Percentiles rank a stretch among this genome's conserved stretches.
These are phyloP conservation scores for Mycena leptocephala DNA, from an alignment of 768 basidiomycete species.

Conservation along the genomic window DNA sequence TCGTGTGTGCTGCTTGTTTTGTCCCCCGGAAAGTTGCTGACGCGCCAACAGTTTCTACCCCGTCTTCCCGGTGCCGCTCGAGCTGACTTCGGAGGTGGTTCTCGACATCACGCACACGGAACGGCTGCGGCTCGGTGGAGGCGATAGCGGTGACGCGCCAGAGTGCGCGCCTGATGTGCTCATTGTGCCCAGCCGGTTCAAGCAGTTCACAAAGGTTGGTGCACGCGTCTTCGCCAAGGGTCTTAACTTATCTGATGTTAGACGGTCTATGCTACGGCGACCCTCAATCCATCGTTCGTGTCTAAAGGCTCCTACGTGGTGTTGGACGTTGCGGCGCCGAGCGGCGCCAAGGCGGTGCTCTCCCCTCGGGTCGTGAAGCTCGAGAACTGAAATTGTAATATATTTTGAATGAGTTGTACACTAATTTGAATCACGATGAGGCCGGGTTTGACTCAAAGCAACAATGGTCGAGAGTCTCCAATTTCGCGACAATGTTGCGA, in stretches of 20 bases:
- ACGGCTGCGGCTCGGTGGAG: conserved; percentile 52
- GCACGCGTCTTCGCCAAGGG: background rate
- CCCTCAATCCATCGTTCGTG: conserved; percentile 91
- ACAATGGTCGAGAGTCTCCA: no score
- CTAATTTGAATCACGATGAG: no score
- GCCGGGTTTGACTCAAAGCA: no score
- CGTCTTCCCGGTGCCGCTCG: conserved; percentile 88
- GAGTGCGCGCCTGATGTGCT: conserved; percentile 85
- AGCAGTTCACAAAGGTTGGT: conserved; percentile 90
- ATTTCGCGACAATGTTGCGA: no score
- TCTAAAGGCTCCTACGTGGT: conserved; percentile 72
- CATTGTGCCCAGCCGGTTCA: conserved; percentile 89
- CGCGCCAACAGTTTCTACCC: conserved; percentile 87
- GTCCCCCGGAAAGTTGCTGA: background rate
- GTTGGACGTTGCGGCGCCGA: conserved; percentile 53
- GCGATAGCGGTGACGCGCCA: conserved; percentile 51
- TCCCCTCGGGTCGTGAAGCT: background rate
- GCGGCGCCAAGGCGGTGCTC: background rate
- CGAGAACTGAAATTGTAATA: background rate
- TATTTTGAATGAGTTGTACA: no score
- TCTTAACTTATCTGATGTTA: conserved; percentile 46
- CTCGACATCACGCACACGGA: conserved; percentile 89
- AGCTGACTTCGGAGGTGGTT: conserved; percentile 86
- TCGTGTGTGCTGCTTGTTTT: conserved; percentile 66
- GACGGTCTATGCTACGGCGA: conserved; percentile 83